Base-by-base conservation (phyloP, 257 asterid species). In the Oldenlandia corymbosa region DNA sequence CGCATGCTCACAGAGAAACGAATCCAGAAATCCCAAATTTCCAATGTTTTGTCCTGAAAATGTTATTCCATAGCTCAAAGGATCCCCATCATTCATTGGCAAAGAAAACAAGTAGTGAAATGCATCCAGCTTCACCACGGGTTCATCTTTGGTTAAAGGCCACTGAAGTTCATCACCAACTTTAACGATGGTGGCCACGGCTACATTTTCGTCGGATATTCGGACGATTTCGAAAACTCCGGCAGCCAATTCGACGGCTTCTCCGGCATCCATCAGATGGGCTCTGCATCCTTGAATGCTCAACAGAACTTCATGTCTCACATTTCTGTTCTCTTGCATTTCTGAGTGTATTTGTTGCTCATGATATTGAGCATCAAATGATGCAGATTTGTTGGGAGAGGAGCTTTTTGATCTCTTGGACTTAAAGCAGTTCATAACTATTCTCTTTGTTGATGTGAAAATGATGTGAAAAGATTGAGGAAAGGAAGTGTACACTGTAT, bases 81-180 rank as follows among this genome's bases (percentile, higher is more conserved):
- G 83, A 71, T 70, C 60, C 1, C 73, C 87, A 47, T 80, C 90
- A 30, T 68, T 76, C 81, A 89, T 80, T 0, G 88, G 96, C 79
- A 89, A 42, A 7, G 96, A 82, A 74, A 86, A 89, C 16, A 89
- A 77, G 59, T 89, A 84, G 68, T 79, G 76, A 28, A 72, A 60
- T 18, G 82, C 76, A 65, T 79, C 88, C 20, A 87, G 83, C 76
- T 87, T 87, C 26, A 90, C 94, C 10, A 90, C 80, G 1, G 97
- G 97, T 73, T 87, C 95, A 60, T 87, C 97, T 73, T 77, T 85
- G 1, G 95, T 83, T 36, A 90, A 66, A 1, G 97, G 94, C 97
- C 95, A 90, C 28, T 90, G 95, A 37, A 90, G 88, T 52, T 81
- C 89, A 18, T 76, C 80, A 4, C 90, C 94, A 28, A 87, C 85